These are phyloP conservation scores for Calonectria hawksworthii DNA, from an alignment of 2,329 filamentous ascomycete genomes.

Conservation along the genomic window DNA sequence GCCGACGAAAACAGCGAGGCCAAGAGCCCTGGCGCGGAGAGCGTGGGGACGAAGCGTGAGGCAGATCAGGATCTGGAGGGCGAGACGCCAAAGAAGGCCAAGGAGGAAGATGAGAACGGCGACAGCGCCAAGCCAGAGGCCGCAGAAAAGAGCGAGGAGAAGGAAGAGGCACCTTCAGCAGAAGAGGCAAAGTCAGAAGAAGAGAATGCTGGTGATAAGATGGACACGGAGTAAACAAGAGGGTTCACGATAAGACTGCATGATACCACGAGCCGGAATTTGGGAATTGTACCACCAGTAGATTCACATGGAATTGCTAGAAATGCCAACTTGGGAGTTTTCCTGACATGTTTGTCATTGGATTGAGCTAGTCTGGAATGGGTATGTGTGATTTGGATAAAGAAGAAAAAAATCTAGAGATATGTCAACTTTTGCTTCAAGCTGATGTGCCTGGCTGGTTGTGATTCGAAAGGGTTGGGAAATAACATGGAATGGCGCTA, in stretches of 20 bases:
- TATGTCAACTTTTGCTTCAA: not conserved
- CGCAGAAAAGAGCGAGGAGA: slow-evolving; percentile 16
- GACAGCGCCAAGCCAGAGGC: not conserved
- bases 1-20: slow-evolving; percentile 47
- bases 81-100: slow-evolving; percentile 63
- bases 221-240: slow-evolving; percentile 45
- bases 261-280: slow-evolving; percentile 31
- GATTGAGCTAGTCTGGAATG: no score
- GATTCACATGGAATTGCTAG: slow-evolving; percentile 14
- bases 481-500: not conserved
- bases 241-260: slow-evolving; percentile 26
- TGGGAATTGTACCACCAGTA: slow-evolving; percentile 23
- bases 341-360: not conserved
- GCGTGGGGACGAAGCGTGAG: slow-evolving; percentile 67
- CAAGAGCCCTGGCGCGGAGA: slow-evolving; percentile 48
- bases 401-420: not conserved
- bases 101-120: slow-evolving; percentile 52
- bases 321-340: slow-evolving; percentile 2
- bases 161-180: slow-evolving; percentile 24
- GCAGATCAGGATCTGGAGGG: slow-evolving; percentile 63
- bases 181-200: slow-evolving; percentile 42
- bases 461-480: not conserved
- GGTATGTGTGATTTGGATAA: not conserved
- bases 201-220: slow-evolving; percentile 35
- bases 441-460: not conserved